Conservation (phyloP, 495 filamentous ascomycete species). For the Aspergillus indologenus region DNA sequence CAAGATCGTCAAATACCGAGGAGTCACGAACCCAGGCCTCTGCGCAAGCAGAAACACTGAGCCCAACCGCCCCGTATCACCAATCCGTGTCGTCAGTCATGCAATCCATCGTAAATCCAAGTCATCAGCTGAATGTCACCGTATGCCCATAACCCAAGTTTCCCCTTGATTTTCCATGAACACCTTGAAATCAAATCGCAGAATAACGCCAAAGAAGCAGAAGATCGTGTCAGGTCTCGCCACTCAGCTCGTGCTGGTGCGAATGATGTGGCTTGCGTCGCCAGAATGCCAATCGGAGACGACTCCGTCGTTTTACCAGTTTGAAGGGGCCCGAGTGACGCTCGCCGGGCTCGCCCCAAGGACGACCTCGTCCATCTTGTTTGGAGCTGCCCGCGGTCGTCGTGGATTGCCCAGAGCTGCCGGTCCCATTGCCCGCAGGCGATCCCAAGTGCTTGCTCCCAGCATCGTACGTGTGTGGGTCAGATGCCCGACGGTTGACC, state of each 20-base stretch:
- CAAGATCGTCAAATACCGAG: constrained; percentile 10
- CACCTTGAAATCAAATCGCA: constrained; percentile 15
- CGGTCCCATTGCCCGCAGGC: constrained; percentile 23
- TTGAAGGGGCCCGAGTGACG: constrained; percentile 18
- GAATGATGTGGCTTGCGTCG: constrained; percentile 36
- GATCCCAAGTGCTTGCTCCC: constrained; percentile 27
- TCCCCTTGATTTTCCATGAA: constrained; percentile 15
- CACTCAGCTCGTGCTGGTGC: constrained; percentile 36
- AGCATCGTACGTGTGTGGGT: constrained; percentile 25
- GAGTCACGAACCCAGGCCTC: not conserved
- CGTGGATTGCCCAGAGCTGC: constrained; percentile 32
- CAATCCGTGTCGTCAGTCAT: constrained; percentile 29
- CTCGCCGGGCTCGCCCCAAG: constrained; percentile 24
- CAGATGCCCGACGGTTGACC: constrained; percentile 14
- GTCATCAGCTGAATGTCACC: constrained; percentile 31
- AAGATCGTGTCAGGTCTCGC: constrained; percentile 31
- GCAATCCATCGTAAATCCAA: constrained; percentile 28
- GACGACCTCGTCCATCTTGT: constrained; percentile 22
- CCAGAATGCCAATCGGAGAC: constrained; percentile 47
- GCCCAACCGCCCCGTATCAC: constrained; percentile 6
- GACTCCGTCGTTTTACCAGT: constrained; percentile 41
- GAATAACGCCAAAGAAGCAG: constrained; percentile 13
- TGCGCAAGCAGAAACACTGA: not conserved
- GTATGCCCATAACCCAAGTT: constrained; percentile 23
- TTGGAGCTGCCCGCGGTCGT: constrained; percentile 31